These are phyloP conservation scores for Pseudoscleropodium purum DNA, from an alignment of 225 moss, liverwort and hornwort species.

Conservation along the genomic window DNA sequence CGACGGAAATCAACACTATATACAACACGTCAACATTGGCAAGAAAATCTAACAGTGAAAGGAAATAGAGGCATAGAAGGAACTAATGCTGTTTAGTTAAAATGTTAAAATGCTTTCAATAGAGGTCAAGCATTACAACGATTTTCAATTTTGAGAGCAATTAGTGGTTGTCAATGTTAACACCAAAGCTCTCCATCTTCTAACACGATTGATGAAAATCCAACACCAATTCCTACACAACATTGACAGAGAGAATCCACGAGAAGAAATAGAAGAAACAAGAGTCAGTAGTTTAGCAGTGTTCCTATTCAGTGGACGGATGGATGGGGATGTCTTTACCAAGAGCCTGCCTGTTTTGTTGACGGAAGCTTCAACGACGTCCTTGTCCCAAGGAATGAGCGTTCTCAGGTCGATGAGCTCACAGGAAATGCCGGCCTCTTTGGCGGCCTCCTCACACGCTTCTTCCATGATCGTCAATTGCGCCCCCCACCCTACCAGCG, in stretches of 20 bases:
- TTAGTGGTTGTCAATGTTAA: background rate
- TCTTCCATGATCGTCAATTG: conserved; percentile 74
- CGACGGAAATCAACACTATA: background rate
- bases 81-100: background rate
- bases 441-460: conserved; percentile 70
- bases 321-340: conserved; percentile 12
- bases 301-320: background rate
- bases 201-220: background rate
- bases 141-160: background rate
- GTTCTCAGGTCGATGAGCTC: conserved; percentile 93
- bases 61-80: background rate
- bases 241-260: background rate
- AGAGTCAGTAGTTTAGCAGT: background rate
- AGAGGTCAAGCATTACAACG: background rate
- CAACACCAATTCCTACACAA: background rate
- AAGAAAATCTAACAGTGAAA: background rate
- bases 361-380: conserved; percentile 79
- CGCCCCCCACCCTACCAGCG: conserved; percentile 97
- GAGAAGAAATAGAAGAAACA: background rate
- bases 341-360: conserved; percentile 84
- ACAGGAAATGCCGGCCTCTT: conserved; percentile 71
- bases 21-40: background rate
- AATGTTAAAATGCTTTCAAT: background rate
- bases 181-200: background rate
- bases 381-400: conserved; percentile 90